Conservation (phyloP, 345 rosid genomes). For the Salix arbutifolia region DNA sequence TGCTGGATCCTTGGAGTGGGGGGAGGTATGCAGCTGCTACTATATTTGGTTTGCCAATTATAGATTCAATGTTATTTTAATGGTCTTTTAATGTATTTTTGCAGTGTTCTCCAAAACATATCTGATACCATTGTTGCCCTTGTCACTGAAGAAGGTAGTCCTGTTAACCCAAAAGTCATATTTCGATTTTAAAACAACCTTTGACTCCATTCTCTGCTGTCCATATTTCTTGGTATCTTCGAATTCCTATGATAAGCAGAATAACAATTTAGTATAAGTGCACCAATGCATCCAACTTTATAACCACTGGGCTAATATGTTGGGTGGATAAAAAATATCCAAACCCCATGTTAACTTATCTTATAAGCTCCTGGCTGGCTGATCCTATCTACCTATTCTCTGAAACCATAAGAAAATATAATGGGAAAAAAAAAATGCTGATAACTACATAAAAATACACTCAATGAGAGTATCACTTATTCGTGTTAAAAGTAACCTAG, state of each 20-base stretch:
- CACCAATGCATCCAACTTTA: neutral
- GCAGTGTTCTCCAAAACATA: constrained; percentile 77
- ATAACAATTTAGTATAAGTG: neutral
- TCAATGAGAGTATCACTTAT: neutral
- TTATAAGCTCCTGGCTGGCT: neutral
- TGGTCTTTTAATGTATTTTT: constrained; percentile 20
- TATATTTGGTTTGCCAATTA: neutral
- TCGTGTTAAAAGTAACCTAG: too few relatives aligned
- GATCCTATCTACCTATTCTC: neutral
- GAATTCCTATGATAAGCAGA: neutral
- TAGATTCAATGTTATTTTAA: constrained; percentile 3
- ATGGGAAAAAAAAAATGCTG: neutral
- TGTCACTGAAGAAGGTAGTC: constrained; percentile 78
- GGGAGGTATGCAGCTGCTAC: constrained; percentile 48
- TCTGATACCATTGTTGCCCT: constrained; percentile 77
- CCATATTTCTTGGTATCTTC: neutral
- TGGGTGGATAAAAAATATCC: neutral
- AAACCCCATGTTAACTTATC: neutral
- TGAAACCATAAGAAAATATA: neutral
- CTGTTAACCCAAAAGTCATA: constrained; percentile 8
- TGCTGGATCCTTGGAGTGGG: constrained; percentile 98
- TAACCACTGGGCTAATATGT: neutral
- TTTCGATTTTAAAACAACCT: neutral
- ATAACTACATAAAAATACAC: neutral
- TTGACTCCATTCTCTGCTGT: neutral